Evolutionary conservation across 2,329 filamentous ascomycete genomes (phyloP).

Genomic region (Clarireedia homoeocarpa): DNA sequence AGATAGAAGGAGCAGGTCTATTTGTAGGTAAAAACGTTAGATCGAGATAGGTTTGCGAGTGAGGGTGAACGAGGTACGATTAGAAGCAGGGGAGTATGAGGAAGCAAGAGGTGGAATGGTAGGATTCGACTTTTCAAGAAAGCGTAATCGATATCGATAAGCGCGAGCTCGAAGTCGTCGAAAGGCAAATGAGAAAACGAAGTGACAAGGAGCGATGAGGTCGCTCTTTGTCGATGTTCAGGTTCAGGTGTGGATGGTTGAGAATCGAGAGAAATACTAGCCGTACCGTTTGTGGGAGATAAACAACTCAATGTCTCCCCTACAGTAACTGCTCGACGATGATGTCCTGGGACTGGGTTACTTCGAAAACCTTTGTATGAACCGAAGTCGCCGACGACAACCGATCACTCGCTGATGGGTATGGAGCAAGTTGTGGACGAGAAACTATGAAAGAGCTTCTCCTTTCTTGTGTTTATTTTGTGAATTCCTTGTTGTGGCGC

Average conservation of each 20-base stretch:
- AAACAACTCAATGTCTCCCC: conserved; percentile 99
- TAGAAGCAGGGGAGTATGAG: not conserved
- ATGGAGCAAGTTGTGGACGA: not conserved
- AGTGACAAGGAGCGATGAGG: not conserved
- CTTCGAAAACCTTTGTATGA: not conserved
- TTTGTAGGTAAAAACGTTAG: conserved; percentile 20
- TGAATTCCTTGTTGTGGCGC: not conserved
- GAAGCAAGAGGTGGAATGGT: conserved; percentile 7
- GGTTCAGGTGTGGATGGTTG: not conserved
- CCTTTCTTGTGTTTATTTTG: not conserved
- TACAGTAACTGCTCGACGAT: conserved; percentile 40
- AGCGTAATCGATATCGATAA: conserved; percentile 8
- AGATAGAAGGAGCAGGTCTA: conserved; percentile 23
- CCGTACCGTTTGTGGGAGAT: conserved; percentile 73
- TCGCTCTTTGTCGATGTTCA: conserved; percentile 1
- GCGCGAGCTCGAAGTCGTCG: conserved; percentile 7
- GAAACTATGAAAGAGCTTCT: not conserved
- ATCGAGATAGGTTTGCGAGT: conserved; percentile 11
- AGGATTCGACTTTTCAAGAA: conserved; percentile 8
- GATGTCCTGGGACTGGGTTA: conserved; percentile 6
- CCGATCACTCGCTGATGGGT: not conserved
- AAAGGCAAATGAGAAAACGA: conserved; percentile 6
- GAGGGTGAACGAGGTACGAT: not conserved
- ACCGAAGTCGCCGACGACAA: not conserved
- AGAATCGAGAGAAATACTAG: conserved; percentile 1